Evolutionary conservation across 2,329 filamentous ascomycete genomes (phyloP).

Genomic region (Clonostachys rosea): DNA sequence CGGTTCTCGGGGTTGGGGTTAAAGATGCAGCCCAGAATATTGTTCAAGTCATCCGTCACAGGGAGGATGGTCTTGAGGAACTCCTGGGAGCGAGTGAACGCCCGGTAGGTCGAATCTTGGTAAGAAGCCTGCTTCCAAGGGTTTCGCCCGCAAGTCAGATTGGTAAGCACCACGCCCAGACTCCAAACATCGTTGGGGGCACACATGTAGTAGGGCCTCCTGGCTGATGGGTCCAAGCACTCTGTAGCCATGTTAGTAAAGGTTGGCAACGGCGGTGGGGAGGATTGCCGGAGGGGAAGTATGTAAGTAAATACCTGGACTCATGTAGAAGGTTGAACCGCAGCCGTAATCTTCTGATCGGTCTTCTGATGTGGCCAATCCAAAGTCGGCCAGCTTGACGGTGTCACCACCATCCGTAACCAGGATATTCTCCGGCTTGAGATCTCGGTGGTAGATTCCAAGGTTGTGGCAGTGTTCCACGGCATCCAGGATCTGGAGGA

Average conservation of each 20-base stretch:
- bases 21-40: slow-evolving; percentile 84
- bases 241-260: slow-evolving; percentile 47
- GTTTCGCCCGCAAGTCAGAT: slow-evolving; percentile 95
- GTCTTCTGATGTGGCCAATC: slow-evolving; percentile 80
- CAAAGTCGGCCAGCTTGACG: slow-evolving; percentile 96
- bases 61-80: slow-evolving; percentile 93
- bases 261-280: neutral
- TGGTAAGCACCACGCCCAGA: slow-evolving; percentile 95
- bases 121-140: slow-evolving; percentile 96
- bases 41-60: slow-evolving; percentile 82
- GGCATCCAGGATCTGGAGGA: slow-evolving; percentile 94
- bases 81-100: slow-evolving; percentile 77
- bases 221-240: slow-evolving; percentile 75
- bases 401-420: slow-evolving; percentile 85
- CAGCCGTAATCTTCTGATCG: slow-evolving; percentile 94
- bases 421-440: slow-evolving; percentile 97
- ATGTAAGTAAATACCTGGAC: slow-evolving; percentile 68
- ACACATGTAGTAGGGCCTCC: slow-evolving; percentile 79
- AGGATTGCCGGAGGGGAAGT: slow-evolving; percentile 3
- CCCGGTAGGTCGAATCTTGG: slow-evolving; percentile 92
- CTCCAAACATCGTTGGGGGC: slow-evolving; percentile 97
- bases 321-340: slow-evolving; percentile 99
- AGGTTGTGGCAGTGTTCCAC: slow-evolving; percentile 91
- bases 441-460: slow-evolving; percentile 93
- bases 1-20: slow-evolving; percentile 78